Conservation (phyloP, 768 basidiomycete species). For the Rhodocollybia butyracea region DNA sequence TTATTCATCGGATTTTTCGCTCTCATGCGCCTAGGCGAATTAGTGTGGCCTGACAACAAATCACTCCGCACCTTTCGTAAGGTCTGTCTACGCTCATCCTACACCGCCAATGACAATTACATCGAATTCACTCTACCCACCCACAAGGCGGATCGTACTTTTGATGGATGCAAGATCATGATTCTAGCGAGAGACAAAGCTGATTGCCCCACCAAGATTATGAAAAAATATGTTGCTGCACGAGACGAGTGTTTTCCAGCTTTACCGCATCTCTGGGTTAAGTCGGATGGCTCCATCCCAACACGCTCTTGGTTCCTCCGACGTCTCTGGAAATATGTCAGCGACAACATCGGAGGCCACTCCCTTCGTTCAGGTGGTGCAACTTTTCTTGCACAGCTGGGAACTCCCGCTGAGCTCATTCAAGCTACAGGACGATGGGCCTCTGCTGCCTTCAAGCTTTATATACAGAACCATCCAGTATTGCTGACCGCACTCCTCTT, state of each 20-base stretch:
- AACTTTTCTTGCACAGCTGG: slow-evolving; percentile 15
- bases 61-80: not conserved
- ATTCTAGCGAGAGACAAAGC: slow-evolving; percentile 14
- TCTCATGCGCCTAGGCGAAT: not conserved
- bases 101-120: too few relatives aligned
- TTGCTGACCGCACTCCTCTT: slow-evolving; percentile 11
- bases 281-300: not conserved
- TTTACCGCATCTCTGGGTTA: not conserved
- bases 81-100: not conserved
- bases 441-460: slow-evolving; percentile 22
- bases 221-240: not conserved
- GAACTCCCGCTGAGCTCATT: slow-evolving; percentile 20
- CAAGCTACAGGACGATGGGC: slow-evolving; percentile 28
- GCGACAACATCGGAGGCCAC: slow-evolving; percentile 10
- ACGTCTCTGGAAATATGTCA: not conserved
- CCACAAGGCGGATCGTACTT: not conserved
- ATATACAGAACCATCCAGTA: slow-evolving; percentile 29
- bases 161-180: slow-evolving; percentile 14
- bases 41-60: not conserved
- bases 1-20: not conserved
- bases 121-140: not conserved
- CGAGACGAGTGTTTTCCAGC: not conserved
- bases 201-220: not conserved
- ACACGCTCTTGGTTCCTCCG: not conserved
- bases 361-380: slow-evolving; percentile 19